These are phyloP conservation scores for Monosporascus cannonballus DNA, from an alignment of 2,329 filamentous ascomycete genomes.

Conservation along the genomic window DNA sequence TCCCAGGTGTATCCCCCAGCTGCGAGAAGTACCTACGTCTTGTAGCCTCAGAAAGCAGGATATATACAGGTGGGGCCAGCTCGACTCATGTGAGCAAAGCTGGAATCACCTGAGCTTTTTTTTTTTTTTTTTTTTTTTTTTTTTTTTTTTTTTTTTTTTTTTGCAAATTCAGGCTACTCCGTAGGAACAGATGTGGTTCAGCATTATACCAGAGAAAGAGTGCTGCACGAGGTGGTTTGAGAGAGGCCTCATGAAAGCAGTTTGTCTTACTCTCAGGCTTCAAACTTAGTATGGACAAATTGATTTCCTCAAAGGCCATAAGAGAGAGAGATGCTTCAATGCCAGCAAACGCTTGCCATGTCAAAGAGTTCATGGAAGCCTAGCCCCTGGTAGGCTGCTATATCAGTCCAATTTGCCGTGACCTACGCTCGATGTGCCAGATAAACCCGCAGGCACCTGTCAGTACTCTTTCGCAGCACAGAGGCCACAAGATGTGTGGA, in stretches of 20 bases:
- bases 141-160: too few species aligned
- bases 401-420: too few species aligned
- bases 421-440: too few species aligned
- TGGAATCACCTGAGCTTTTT: not conserved
- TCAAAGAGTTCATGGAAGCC: not conserved
- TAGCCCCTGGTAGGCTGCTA: not conserved
- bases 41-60: not conserved
- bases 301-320: not conserved
- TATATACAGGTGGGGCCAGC: not conserved
- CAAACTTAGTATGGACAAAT: not conserved
- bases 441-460: too few species aligned
- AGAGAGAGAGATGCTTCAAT: not conserved
- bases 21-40: not conserved
- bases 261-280: not conserved
- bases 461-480: not conserved
- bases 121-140: too few species aligned
- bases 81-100: not conserved
- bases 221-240: not conserved
- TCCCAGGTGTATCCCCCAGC: not conserved
- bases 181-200: too few species aligned
- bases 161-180: not conserved
- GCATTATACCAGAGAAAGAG: too few species aligned
- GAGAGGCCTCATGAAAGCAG: not conserved
- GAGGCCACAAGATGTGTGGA: not conserved
- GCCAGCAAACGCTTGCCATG: not conserved